Evolutionary conservation across 139 green algal species (phyloP).

Genomic region (Coelastrella sp.): DNA sequence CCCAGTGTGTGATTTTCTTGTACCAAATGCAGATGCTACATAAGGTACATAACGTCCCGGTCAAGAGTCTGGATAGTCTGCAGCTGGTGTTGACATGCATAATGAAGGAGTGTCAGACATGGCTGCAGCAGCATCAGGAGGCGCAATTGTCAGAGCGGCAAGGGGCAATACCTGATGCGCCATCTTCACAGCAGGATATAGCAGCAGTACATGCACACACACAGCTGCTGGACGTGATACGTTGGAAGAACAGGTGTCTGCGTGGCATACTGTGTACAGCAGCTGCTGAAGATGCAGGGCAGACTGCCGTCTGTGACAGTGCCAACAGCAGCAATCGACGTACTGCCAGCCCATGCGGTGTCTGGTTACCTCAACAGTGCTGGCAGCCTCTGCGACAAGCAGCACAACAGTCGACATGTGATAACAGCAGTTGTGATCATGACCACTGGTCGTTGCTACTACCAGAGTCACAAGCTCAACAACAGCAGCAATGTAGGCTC

Average conservation of each 20-base stretch:
- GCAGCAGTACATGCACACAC: not conserved
- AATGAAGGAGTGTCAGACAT: slow-evolving; percentile 14
- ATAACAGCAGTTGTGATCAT: not conserved
- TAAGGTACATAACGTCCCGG: not conserved
- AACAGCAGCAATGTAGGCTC: not conserved
- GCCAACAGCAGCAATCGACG: not conserved
- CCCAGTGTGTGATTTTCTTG: no score
- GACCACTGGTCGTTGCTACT: not conserved
- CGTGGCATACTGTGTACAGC: slow-evolving; percentile 6
- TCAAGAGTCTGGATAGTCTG: not conserved
- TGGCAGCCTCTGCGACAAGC: slow-evolving; percentile 21
- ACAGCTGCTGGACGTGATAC: not conserved
- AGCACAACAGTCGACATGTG: not conserved
- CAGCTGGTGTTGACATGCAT: not conserved
- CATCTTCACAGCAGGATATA: not conserved
- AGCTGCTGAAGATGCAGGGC: no score
- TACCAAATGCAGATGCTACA: not conserved
- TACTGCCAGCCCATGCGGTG: not conserved
- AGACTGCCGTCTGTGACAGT: not conserved
- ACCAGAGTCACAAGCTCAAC: not conserved
- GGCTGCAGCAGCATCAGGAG: slow-evolving; percentile 28
- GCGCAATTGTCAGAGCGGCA: not conserved
- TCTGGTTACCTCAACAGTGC: slow-evolving; percentile 13
- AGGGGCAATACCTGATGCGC: not conserved
- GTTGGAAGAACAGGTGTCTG: slow-evolving; percentile 21